phyloP scores from a whole-genome alignment of 768 basidiomycete genomes.

The Lactarius pseudohatsudake region DNA sequence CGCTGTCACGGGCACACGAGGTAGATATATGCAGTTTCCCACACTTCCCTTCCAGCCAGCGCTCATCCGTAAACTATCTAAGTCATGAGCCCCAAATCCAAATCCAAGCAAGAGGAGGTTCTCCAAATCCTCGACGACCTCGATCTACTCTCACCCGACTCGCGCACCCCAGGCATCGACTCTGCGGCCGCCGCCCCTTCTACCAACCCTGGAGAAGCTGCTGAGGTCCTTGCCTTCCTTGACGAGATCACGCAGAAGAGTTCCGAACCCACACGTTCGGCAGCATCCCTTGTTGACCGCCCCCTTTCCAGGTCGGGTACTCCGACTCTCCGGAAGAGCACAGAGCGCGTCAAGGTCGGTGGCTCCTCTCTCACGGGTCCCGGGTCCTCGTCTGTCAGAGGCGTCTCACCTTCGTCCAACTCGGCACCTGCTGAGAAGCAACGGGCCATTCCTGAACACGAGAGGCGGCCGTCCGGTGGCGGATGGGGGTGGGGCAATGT shows the following conservation, averaged over 20 bases:
- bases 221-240: conserved; percentile 87
- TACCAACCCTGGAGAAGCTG: conserved; percentile 60
- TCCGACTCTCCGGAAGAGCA: conserved; percentile 70
- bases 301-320: conserved; percentile 66
- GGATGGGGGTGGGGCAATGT: conserved; percentile 84
- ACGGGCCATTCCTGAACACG: conserved; percentile 23
- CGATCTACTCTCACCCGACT: conserved; percentile 59
- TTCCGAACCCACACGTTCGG: conserved; percentile 66
- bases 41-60: not conserved
- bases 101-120: conserved; percentile 85
- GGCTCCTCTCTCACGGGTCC: conserved; percentile 39
- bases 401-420: conserved; percentile 37
- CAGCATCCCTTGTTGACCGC: conserved; percentile 56
- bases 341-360: conserved; percentile 72
- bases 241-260: conserved; percentile 95
- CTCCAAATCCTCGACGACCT: conserved; percentile 93
- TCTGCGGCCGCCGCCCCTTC: conserved; percentile 30
- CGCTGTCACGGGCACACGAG: not conserved
- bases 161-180: conserved; percentile 29
- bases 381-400: conserved; percentile 33
- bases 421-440: conserved; percentile 26
- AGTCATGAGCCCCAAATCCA: conserved; percentile 48
- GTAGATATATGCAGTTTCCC: not conserved
- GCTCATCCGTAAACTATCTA: not conserved
- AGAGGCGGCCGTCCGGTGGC: conserved; percentile 33